Evolutionary conservation across 371 early-diverging fungal species (phyloP), one percentile per base, ranked within the genome.

Genomic region (Mucor indicus): DNA sequence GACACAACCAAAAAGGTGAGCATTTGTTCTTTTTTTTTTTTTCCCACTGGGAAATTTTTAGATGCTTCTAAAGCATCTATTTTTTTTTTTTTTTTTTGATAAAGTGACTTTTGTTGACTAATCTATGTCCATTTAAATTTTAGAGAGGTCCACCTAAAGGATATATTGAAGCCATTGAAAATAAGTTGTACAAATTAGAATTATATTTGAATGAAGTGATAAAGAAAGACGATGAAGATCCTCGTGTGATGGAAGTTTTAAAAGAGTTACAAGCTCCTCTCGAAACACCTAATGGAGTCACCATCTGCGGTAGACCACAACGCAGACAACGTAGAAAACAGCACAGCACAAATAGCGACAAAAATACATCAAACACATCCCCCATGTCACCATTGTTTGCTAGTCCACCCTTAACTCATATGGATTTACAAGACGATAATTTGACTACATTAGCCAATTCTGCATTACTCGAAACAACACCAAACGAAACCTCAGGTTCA

Each of bases 151-250:
- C 83, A 16, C 80, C 83, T 11, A 80, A 80, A 65, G 87, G 87
- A 15, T 85, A 87, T 55, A 85, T 85, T 40, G 86, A 85, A 53
- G 85, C 80, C 13, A 84, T 87, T 38, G 87, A 87, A 44, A 75
- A 70, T 44, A 68, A 84, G 15, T 55, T 86, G 40, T 78, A 76
- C 45, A 77, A 72, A 35, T 58, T 82, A 44, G 87, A 86, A 50
- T 62, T 62, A 10, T 50, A 81, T 10, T 63, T 85, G 1, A 65
- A 71, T 6, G 73, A 75, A 12, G 53, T 81, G 10, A 71, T 70
- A 3, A 41, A 46, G 21, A 33, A 47, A 5, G 32, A 47, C 13
- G 23, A 42, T 19, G 72, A 72, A 8, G 81, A 84, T 53, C 80
- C 83, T 9, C 67, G 71, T 52, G 33, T 75, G 30, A 32, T 77